phyloP scores from a whole-genome alignment of 257 asterid species.

The Solanum pennellii region DNA sequence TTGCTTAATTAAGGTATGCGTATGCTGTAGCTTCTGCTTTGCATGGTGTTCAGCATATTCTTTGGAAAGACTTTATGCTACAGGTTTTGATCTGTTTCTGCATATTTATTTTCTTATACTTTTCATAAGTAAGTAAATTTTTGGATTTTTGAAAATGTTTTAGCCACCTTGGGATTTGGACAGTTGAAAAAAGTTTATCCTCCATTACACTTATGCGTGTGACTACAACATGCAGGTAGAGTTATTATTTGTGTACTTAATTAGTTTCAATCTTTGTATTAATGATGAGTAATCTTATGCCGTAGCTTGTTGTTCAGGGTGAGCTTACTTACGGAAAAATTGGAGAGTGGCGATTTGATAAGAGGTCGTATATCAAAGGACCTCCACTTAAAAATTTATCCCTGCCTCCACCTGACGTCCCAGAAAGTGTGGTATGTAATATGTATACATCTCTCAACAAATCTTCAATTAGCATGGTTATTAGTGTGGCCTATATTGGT shows the following conservation, averaged over 20 bases:
- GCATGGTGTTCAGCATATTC: slow-evolving; percentile 57
- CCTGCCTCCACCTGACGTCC: slow-evolving; percentile 55
- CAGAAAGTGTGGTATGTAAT: slow-evolving; percentile 58
- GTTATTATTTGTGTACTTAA: not conserved
- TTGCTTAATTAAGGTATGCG: slow-evolving; percentile 38
- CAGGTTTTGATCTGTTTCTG: slow-evolving; percentile 31
- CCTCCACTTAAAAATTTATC: slow-evolving; percentile 53
- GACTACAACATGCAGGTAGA: slow-evolving; percentile 53
- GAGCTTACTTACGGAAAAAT: slow-evolving; percentile 34
- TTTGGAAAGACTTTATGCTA: slow-evolving; percentile 45
- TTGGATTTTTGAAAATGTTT: not conserved
- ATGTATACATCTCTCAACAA: not conserved
- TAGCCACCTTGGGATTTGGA: slow-evolving; percentile 74
- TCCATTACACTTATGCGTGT: slow-evolving; percentile 54
- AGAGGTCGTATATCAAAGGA: slow-evolving; percentile 24
- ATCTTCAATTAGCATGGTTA: not conserved
- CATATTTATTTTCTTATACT: too few species aligned
- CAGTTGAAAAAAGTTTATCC: slow-evolving; percentile 31
- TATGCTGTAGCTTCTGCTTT: slow-evolving; percentile 70
- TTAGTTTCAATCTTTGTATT: not conserved
- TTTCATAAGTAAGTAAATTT: not conserved
- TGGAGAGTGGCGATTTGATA: slow-evolving; percentile 65
- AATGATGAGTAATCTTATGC: not conserved
- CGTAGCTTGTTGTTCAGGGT: slow-evolving; percentile 30
- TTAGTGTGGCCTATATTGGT: not conserved